Conservation (phyloP, 768 basidiomycete species). For the Tubosaeta sp. region DNA sequence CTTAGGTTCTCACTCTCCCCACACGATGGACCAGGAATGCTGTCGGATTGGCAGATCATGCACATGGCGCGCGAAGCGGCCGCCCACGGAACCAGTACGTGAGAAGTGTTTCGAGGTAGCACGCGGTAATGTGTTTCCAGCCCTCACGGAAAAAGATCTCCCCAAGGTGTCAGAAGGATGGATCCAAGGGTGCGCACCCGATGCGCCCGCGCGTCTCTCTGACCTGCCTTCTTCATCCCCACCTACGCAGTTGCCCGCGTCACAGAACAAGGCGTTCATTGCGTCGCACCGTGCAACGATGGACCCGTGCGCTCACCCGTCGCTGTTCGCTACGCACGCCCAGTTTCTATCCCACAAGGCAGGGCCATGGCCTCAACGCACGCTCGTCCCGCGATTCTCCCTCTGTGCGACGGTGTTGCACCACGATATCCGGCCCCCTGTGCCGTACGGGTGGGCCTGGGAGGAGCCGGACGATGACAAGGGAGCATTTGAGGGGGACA, state of each 20-base stretch:
- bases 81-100: slow-evolving; percentile 26
- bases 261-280: slow-evolving; percentile 30
- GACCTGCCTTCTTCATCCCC: slow-evolving; percentile 17
- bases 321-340: slow-evolving; percentile 40
- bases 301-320: slow-evolving; percentile 37
- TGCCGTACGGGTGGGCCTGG: slow-evolving; percentile 45
- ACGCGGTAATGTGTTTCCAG: slow-evolving; percentile 10
- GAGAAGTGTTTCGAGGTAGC: not conserved
- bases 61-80: slow-evolving; percentile 24
- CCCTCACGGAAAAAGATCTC: slow-evolving; percentile 26
- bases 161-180: slow-evolving; percentile 31
- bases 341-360: slow-evolving; percentile 45
- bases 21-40: slow-evolving; percentile 26
- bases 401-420: slow-evolving; percentile 48
- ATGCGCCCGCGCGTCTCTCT: slow-evolving; percentile 26
- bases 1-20: slow-evolving; percentile 30
- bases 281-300: slow-evolving; percentile 33
- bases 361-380: slow-evolving; percentile 42
- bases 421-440: slow-evolving; percentile 51
- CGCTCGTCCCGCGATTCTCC: slow-evolving; percentile 50
- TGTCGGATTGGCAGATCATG: slow-evolving; percentile 24
- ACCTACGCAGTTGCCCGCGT: not conserved
- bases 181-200: slow-evolving; percentile 18
- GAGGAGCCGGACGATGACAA: slow-evolving; percentile 8
- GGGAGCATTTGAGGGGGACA: slow-evolving; percentile 42